Percentiles rank a stretch among this genome's conserved stretches.
Conservation (phyloP, 148 eudicot species). For the Vaccinium macrocarpon region DNA sequence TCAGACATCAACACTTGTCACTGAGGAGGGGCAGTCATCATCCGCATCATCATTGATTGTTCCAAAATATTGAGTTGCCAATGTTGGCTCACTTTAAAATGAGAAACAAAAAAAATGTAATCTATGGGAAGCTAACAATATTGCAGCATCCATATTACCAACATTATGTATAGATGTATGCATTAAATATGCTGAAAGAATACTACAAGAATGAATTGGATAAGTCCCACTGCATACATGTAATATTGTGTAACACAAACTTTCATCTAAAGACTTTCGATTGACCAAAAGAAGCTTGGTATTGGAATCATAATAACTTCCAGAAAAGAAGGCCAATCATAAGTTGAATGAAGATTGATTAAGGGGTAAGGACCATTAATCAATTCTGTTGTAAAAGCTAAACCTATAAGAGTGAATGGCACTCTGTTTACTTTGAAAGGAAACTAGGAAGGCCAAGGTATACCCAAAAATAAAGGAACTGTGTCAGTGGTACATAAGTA, state of each 20-base stretch:
- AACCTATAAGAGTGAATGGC: not conserved
- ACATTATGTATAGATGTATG: constrained; percentile 68
- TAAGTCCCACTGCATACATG: constrained; percentile 43
- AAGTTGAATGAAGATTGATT: not conserved
- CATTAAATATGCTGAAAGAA: constrained; percentile 99
- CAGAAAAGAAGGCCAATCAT: not conserved
- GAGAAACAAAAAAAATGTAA: too few species aligned
- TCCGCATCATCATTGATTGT: too few species aligned
- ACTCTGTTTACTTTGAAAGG: constrained; percentile 4
- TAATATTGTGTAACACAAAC: not conserved
- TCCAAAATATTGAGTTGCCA: too few species aligned
- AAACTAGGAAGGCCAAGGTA: not conserved
- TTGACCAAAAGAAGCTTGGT: constrained; percentile 4
- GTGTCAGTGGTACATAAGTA: not conserved
- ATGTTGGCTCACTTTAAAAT: too few species aligned
- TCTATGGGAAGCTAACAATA: constrained; percentile 24
- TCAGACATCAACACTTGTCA: too few species aligned
- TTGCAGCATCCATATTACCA: constrained; percentile 56
- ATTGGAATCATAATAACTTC: not conserved
- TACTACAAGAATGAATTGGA: constrained; percentile 87
- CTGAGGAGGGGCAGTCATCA: too few species aligned
- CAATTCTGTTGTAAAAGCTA: not conserved
- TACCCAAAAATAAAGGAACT: not conserved
- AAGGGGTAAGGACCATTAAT: not conserved
- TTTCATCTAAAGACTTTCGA: not conserved